Evolutionary conservation across 2,329 filamentous ascomycete species (phyloP), one percentile per base, ranked within the genome.

Genomic region (Fusarium globosum): DNA sequence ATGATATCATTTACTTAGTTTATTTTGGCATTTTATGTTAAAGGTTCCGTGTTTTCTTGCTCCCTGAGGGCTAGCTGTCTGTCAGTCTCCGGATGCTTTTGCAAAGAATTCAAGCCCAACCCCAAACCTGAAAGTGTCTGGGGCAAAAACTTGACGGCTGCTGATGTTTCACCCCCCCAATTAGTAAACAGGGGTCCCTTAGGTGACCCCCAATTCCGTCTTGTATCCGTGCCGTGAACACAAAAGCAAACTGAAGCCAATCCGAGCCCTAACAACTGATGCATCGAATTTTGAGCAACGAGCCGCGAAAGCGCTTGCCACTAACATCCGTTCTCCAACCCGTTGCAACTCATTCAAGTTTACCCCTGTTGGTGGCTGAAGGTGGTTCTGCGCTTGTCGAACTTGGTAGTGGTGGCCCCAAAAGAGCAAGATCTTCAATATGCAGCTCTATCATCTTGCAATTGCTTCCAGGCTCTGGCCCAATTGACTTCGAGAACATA

Each of bases 371-470:
- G 43, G 55, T 61, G 68, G 70, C 70, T 69, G 55, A 58, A 26
- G 39, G 21, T 51, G 42, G 67, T 18, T 61, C 39, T 35, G 28
- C 33, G 30, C 30, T 38, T 39, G 51, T 49, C 33, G 53, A 51
- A 30, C 28, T 57, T 35, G 18, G 26, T 21, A 15, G 33, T 55
- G 23, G 43, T 57, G 49, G 49, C 66, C 56, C 56, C 33, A 57
- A 73, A 61, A 21, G 51, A 55, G 35, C 56, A 69, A 59, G 68
- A 71, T 72, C 71, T 71, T 68, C 59, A 46, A 68, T 23, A 26
- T 28, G 45, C 23, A 46, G 52, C 35, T 61, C 51, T 61, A 66
- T 61, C 51, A 66, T 67, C 62, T 52, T 68, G 39, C 43, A 30
- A 45, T 58, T 45, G 16, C 30, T 58, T 33, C 33, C 15, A n/a